A percentile compares a stretch with the other conserved stretches of the same genome.
Conservation (phyloP, 768 basidiomycete genomes). For the Pisolithus marmoratus region DNA sequence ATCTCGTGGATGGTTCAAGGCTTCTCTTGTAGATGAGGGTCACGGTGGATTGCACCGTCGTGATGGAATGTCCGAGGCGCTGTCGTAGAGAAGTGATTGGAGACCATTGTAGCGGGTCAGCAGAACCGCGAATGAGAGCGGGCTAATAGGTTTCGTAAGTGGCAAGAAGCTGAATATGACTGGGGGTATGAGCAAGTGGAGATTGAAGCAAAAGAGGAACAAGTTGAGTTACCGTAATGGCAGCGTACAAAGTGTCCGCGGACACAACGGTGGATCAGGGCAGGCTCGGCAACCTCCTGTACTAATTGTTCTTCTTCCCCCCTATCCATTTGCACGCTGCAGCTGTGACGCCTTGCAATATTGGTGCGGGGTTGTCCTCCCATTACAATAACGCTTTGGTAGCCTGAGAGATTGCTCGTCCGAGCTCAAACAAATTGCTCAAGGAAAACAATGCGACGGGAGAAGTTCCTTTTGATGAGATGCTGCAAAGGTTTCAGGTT, state of each 20-base stretch:
- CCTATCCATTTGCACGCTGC: too few species aligned
- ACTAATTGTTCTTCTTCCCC: too few species aligned
- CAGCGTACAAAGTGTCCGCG: constrained; percentile 60
- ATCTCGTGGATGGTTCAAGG: constrained; percentile 47
- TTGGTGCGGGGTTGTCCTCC: too few species aligned
- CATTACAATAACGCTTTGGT: too few species aligned
- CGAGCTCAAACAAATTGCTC: too few species aligned
- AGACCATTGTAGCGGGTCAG: constrained; percentile 89
- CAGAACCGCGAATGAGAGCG: constrained; percentile 72
- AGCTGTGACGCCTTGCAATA: too few species aligned
- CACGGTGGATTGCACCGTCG: constrained; percentile 67
- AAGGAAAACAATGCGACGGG: too few species aligned
- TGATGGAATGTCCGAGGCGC: constrained; percentile 89
- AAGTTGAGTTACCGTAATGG: constrained; percentile 82
- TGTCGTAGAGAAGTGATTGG: constrained; percentile 71
- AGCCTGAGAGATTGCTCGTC: too few species aligned
- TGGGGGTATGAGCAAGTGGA: constrained; percentile 89
- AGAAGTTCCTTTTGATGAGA: too few species aligned
- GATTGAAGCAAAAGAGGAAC: constrained; percentile 76
- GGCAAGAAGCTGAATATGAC: constrained; percentile 92
- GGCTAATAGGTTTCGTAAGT: constrained; percentile 80
- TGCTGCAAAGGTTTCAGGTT: too few species aligned
- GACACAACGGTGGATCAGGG: neutral
- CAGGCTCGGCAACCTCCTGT: neutral
- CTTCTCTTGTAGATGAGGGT: constrained; percentile 61